Evolutionary conservation across 768 basidiomycete species (phyloP).

Genomic region (Boletellus sp.): DNA sequence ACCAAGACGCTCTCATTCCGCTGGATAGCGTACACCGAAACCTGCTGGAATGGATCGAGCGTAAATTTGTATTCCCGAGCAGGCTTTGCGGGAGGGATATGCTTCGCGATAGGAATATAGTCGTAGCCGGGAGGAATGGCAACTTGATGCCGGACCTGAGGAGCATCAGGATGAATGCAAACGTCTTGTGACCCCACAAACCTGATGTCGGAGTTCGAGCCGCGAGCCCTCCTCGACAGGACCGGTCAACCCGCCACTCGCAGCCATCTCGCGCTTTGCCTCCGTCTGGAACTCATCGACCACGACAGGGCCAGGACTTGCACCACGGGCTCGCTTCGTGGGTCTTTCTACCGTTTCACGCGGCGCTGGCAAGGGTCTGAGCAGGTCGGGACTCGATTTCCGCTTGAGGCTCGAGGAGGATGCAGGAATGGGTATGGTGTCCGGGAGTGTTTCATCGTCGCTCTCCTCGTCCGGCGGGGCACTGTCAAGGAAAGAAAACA

Average conservation of each 20-base stretch:
- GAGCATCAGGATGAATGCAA: slow-evolving; percentile 2
- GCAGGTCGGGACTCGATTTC: slow-evolving; percentile 19
- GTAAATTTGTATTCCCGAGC: slow-evolving; percentile 93
- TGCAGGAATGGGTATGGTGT: neutral
- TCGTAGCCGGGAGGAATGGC: slow-evolving; percentile 90
- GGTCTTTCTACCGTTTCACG: slow-evolving; percentile 32
- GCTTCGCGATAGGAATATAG: slow-evolving; percentile 86
- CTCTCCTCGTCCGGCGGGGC: slow-evolving; percentile 24
- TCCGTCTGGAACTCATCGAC: slow-evolving; percentile 95
- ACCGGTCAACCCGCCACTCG: slow-evolving; percentile 82
- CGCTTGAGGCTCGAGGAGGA: slow-evolving; percentile 19
- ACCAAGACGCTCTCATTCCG: slow-evolving; percentile 97
- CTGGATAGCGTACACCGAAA: slow-evolving; percentile 93
- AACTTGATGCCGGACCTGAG: slow-evolving; percentile 90
- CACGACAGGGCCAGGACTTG: slow-evolving; percentile 67
- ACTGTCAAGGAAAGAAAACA: slow-evolving; percentile 31
- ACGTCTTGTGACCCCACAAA: neutral
- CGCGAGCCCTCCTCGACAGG: slow-evolving; percentile 62
- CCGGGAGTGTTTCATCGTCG: slow-evolving; percentile 18
- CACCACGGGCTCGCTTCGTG: slow-evolving; percentile 58
- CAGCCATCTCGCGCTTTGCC: slow-evolving; percentile 87
- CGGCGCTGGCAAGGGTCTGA: slow-evolving; percentile 5
- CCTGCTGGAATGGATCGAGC: slow-evolving; percentile 95
- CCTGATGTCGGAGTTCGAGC: slow-evolving; percentile 81
- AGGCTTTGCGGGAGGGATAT: slow-evolving; percentile 87